Evolutionary conservation across 2,329 filamentous ascomycete genomes (phyloP), one percentile per base, ranked within the genome.

Genomic region (Aaosphaeria arxii): DNA sequence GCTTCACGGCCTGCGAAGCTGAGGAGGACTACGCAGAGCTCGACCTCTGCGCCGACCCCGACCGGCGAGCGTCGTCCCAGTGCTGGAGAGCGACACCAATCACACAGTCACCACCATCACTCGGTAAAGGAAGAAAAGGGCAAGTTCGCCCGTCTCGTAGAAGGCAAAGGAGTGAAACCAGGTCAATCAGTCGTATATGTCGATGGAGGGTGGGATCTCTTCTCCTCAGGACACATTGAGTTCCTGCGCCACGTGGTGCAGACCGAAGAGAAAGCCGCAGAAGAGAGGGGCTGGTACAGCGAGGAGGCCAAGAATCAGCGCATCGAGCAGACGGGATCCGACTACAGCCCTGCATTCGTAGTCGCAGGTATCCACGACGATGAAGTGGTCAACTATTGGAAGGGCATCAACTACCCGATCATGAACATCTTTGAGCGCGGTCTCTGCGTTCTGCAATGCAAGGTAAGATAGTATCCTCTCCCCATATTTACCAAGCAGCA

Each of bases 381-480:
- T 69, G 84, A 87, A 55, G 91, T 95, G 51, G 95, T 99, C 71
- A 99, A 99, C 72, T 78, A 87, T 62, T 95, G 91, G 88, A 97
- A 97, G 74, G 92, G 94, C 33, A 81, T 96, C 61, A 99, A 99
- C 74, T 99, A 96, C 67, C 94, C 94, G 29, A 97, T 99, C 74
- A 99, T 99, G 94, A 99, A 97, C 76, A 91, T 96, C 48, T 96
- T 92, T 63, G 94, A 99, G 77, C 87, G 94, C 39, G 91, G 91
- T 1, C 83, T 99, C 24, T 99, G 94, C 68, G 92, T 97, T 30
- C 76, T 97, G 53, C 94, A 99, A 66, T 99, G 94, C 77, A 87
- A 87, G 71, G 89, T 92, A 77, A 62, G 82, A 29, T 44, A 30
- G n/a, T 9, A 2, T 9, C 33, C 11, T 30, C n/a, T 38, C 49